Percentiles rank a stretch among this genome's conserved stretches.
Conservation (phyloP, 345 rosid genomes). For the Trapa bicornis region DNA sequence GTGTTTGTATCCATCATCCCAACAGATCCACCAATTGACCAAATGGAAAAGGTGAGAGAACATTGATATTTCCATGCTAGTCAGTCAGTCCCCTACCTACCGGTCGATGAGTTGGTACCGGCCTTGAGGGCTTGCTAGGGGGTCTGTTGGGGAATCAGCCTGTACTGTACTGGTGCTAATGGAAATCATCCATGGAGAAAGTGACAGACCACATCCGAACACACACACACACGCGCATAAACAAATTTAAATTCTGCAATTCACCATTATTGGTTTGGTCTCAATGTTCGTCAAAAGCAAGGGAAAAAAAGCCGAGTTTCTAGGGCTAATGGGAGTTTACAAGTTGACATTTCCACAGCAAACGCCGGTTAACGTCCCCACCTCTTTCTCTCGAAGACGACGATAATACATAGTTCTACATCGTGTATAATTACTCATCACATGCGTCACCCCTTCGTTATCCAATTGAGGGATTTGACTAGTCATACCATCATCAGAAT, state of each 20-base stretch:
- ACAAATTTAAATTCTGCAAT: background rate
- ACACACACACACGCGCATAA: too few relatives aligned
- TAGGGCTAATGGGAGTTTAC: constrained; percentile 10
- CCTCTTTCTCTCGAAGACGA: too few relatives aligned
- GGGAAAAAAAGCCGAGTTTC: constrained; percentile 14
- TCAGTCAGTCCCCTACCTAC: too few relatives aligned
- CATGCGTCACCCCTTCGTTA: too few relatives aligned
- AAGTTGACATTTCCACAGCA: constrained; percentile 19
- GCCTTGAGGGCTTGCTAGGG: constrained; percentile 1
- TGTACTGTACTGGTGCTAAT: constrained; percentile 6
- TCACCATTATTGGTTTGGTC: background rate
- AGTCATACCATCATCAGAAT: too few relatives aligned
- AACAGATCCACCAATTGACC: too few relatives aligned
- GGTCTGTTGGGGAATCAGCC: constrained; percentile 7
- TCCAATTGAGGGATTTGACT: too few relatives aligned
- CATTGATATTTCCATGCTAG: too few relatives aligned
- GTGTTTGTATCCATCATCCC: too few relatives aligned
- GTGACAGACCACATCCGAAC: constrained; percentile 7
- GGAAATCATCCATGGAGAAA: constrained; percentile 8
- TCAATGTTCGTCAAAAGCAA: constrained; percentile 18
- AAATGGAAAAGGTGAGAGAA: too few relatives aligned
- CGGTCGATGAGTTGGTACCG: too few relatives aligned
- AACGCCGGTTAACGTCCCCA: constrained; percentile 5
- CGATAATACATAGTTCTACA: background rate
- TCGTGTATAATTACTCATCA: too few relatives aligned